Evolutionary conservation across 176 grass and related monocot species (phyloP).

Genomic region (Rhynchospora breviuscula): DNA sequence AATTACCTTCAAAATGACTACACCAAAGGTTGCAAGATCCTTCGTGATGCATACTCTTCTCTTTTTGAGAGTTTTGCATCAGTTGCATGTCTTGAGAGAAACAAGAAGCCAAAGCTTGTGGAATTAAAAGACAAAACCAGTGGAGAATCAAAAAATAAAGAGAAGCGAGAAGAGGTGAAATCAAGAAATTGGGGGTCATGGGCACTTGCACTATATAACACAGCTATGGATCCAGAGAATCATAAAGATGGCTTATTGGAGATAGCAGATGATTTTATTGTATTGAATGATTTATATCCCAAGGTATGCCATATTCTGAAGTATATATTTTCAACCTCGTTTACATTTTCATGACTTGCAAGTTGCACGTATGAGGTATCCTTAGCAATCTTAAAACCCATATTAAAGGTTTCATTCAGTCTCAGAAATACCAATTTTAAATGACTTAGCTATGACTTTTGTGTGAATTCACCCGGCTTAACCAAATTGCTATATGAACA

Average conservation of each 20-base stretch:
- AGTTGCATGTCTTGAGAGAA: conserved; percentile 38
- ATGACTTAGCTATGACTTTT: not conserved
- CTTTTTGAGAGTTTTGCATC: conserved; percentile 72
- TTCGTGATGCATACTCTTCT: conserved; percentile 62
- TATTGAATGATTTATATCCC: conserved; percentile 74
- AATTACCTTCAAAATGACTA: conserved; percentile 87
- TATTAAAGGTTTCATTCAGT: not conserved
- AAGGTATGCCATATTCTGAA: conserved; percentile 42
- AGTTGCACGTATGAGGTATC: not conserved
- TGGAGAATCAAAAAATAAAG: conserved; percentile 28
- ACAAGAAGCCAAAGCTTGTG: conserved; percentile 54
- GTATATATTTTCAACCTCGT: not conserved
- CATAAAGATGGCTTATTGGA: conserved; percentile 57
- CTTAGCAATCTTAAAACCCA: not conserved
- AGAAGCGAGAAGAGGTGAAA: conserved; percentile 18
- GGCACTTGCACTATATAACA: conserved; percentile 62
- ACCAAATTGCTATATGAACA: not conserved
- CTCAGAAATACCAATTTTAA: not conserved
- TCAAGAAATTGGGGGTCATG: conserved; percentile 67
- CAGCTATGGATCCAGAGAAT: conserved; percentile 60
- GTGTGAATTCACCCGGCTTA: not conserved
- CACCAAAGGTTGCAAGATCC: conserved; percentile 66
- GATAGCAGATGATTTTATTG: conserved; percentile 56
- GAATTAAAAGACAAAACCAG: conserved; percentile 12
- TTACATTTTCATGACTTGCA: not conserved